Evolutionary conservation across 2,329 filamentous ascomycete genomes (phyloP).

Genomic region (Claviceps fusiformis): DNA sequence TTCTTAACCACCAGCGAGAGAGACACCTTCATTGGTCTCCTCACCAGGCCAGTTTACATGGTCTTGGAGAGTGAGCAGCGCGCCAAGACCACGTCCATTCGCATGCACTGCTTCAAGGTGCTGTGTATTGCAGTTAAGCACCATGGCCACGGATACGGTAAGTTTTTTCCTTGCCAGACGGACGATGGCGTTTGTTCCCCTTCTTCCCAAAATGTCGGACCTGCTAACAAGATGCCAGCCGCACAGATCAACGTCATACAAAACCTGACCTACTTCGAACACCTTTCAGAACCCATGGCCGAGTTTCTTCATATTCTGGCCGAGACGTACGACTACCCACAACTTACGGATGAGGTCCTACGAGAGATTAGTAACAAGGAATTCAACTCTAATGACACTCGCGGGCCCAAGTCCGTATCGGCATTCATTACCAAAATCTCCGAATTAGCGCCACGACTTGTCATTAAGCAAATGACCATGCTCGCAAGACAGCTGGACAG

Average conservation of each 20-base stretch:
- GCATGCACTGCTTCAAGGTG: conserved; percentile 96
- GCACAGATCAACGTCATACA: conserved; percentile 97
- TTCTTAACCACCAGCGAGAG: conserved; percentile 94
- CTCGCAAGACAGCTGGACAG: conserved; percentile 90
- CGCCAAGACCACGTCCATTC: conserved; percentile 74
- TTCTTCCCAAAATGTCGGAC: background rate
- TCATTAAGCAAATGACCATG: conserved; percentile 96
- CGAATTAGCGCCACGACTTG: conserved; percentile 76
- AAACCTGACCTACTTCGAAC: conserved; percentile 95
- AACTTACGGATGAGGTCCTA: conserved; percentile 84
- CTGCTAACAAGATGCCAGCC: conserved; percentile 35
- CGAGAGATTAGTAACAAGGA: conserved; percentile 94
- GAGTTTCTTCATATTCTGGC: conserved; percentile 93
- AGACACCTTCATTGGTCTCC: conserved; percentile 83
- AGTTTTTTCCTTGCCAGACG: conserved; percentile 11
- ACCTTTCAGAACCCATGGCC: conserved; percentile 97
- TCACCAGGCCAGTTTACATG: conserved; percentile 87
- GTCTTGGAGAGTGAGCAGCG: conserved; percentile 88
- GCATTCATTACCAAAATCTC: conserved; percentile 87
- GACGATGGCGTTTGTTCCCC: too few relatives aligned
- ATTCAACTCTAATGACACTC: conserved; percentile 92
- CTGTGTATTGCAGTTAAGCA: conserved; percentile 94
- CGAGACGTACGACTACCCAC: conserved; percentile 95
- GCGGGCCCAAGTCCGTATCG: conserved; percentile 91
- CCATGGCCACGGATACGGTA: conserved; percentile 91